phyloP scores from a whole-genome alignment of 345 rosid species.

The Zanthoxylum bungeanum region DNA sequence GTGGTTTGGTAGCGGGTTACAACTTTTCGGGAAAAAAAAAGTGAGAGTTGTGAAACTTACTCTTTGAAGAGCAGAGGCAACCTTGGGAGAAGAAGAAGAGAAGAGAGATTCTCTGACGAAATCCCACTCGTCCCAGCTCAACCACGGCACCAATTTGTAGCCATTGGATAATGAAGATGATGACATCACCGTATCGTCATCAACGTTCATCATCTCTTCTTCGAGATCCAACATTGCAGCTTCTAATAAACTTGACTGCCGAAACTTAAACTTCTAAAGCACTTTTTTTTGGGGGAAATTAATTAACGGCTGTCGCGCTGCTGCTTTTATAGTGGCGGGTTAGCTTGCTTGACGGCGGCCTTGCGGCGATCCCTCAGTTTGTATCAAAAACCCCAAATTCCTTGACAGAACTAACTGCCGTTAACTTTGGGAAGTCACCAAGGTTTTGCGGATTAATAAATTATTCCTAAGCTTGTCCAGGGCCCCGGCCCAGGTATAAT shows the following conservation, averaged over 20 bases:
- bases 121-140: conserved; percentile 95
- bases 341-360: too few relatives aligned
- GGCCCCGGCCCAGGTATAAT: too few relatives aligned
- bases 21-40: too few relatives aligned
- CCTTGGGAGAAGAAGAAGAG: conserved; percentile 55
- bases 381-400: too few relatives aligned
- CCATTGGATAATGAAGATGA: conserved; percentile 28
- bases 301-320: too few relatives aligned
- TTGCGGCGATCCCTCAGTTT: background rate
- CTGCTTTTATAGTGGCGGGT: too few relatives aligned
- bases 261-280: too few relatives aligned
- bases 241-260: background rate
- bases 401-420: background rate
- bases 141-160: conserved; percentile 81
- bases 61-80: conserved; percentile 58
- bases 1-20: too few relatives aligned
- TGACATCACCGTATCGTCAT: conserved; percentile 17
- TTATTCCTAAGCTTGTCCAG: too few relatives aligned
- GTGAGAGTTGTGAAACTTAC: conserved; percentile 33
- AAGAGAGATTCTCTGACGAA: conserved; percentile 70
- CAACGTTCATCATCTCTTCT: conserved; percentile 35
- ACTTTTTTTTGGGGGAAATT: too few relatives aligned
- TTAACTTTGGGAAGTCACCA: background rate
- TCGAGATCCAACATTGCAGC: conserved; percentile 32
- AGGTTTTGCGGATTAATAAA: too few relatives aligned